Evolutionary conservation across 441 rosid species (phyloP), one percentile per base, ranked within the genome.

Genomic region (Francoa sonchifolia): DNA sequence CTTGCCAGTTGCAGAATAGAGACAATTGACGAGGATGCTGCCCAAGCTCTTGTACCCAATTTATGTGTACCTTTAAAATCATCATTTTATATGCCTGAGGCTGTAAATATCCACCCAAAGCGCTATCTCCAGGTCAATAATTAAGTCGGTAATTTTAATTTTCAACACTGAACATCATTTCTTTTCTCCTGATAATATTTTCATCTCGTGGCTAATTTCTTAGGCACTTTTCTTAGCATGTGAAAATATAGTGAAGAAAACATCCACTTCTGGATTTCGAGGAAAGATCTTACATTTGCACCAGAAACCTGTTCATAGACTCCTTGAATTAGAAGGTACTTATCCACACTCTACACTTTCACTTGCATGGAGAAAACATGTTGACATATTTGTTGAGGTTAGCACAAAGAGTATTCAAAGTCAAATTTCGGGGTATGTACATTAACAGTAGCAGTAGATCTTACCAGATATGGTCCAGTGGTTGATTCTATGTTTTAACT

Each of bases 141-240:
- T n/a, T n/a, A n/a, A n/a, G n/a, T n/a, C n/a, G n/a, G n/a, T n/a
- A 19, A 34, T 32, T 19, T 20, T 48, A 3, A 33, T 19, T 30
- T 2, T 37, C n/a, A n/a, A 18, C 40, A 5, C 11, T 19, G 8
- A 14, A 33, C 28, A 33, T 51, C n/a, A 45, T 47, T 55, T 29
- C 10, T 29, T 46, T 36, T 21, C 15, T 31, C 4, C 27, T 3
- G 6, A 12, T 45, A 19, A 1, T 46, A 37, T 35, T 9, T 10
- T 8, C 57, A 25, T 41, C 9, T 45, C 25, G 16, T 53, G 12
- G 45, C 57, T 32, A 41, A 55, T 60, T 51, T 47, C 13, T 52
- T 48, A 89, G 95, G 95, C 80, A 59, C 88, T 89, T 52, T 82
- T 77, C 69, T 55, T 60, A 47, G 95, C 94, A 19, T 89, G 95